Evolutionary conservation across 169 alveolate genomes (phyloP), one percentile per base, ranked within the genome.

Genomic region (Eimeria praecox): DNA sequence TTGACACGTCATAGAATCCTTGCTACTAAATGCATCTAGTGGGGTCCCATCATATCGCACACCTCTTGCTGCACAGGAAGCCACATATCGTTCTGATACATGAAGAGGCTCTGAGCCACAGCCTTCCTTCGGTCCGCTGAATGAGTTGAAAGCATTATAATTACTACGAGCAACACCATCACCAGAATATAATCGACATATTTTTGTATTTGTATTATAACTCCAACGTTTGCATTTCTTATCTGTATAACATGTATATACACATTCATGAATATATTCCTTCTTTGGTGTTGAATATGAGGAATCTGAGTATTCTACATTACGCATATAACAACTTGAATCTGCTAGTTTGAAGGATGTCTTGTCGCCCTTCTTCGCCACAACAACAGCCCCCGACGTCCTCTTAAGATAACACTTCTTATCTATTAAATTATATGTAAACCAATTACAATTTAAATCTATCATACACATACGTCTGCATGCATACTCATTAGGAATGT

Each of bases 81-180:
- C 54, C 3, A 35, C 89, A n/a, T 18, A 22, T 16, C 20, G 64
- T 8, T 5, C 27, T 27, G 33, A 1, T 3, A 24, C 1, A 10
- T 83, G 54, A 52, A 83, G 75, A 5, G 52, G 56, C 5, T 83
- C 91, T 16, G 46, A 6, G 33, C 56, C 49, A 42, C 91, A 83
- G 66, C 49, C 77, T 8, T 49, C 62, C 52, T 49, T 52, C 22
- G 91, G 71, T 4, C 91, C 91, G 24, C 91, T 83, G 69, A 64
- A 78, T 4, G 54, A 14, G 40, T 24, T 16, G 4, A 6, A 24
- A 3, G 22, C 38, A 20, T 18, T 24, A 20, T n/a, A 38, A 3
- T 10, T 5, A 66, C 66, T 9, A 20, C 24, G 3, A 0, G 12
- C 24, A 27, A 42, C 24, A 8, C 33, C 64, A 8, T 38, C 38